Base-by-base conservation (phyloP, 2,329 filamentous ascomycete species). In the Coniochaeta sp. region DNA sequence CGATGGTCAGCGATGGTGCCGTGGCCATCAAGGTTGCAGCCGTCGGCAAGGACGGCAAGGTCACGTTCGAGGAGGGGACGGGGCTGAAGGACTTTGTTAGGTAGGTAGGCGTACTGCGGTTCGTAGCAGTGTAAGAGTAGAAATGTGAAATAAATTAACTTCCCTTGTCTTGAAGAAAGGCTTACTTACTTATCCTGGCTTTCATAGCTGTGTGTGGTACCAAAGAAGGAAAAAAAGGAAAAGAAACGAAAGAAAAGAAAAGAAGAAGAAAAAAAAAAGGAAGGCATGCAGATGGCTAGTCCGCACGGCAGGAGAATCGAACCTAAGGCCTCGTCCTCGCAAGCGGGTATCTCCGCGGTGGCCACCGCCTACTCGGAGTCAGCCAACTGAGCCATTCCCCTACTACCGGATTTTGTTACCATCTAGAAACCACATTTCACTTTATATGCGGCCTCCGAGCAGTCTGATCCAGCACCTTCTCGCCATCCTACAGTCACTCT, bases 41-140 rank as follows among this genome's bases (percentile, higher is more conserved):
- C 40, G 79, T 87, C 32, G 76, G 77, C 17, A 77, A 79, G 65
- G 83, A 86, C 64, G 88, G 87, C 19, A 89, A 88, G 71, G 86
- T 88, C n/a, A 77, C 78, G 40, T 86, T 91, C 66, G 79, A 86
- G 66, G 82, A 85, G 55, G 74, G 74, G n/a, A 84, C 82, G 68
- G 79, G 82, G 57, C 70, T 86, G 44, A 84, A 84, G 66, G 79
- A 84, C 59, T 81, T 83, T 69, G 77, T 83, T 42, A 72, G 75
- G 65, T 81, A 58, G 32, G 32, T 32, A n/a, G 26, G 16, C 10
- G 9, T n/a, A 10, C 7, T 26, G 16, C 7, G 12, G 5, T 16
- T 19, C 12, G 30, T 4, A 32, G n/a, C 52, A 10, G 14, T 52
- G 47, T 52, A 52, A 52, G 42, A 52, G 30, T 52, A 30, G n/a